phyloP scores from a whole-genome alignment of 345 rosid species.

The Ceriops tagal region DNA sequence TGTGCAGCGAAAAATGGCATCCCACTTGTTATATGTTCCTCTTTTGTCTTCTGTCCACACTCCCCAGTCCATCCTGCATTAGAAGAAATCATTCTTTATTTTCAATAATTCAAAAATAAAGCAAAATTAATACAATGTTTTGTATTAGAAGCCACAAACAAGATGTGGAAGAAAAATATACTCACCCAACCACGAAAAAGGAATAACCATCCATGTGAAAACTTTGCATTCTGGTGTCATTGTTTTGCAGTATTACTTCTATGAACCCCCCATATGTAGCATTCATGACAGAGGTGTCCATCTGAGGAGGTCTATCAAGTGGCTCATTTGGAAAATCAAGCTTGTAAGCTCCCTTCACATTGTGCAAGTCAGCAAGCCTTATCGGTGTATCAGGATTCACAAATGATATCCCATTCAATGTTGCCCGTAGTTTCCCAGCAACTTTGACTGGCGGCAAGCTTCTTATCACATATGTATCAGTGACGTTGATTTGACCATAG shows the following conservation, averaged over 20 bases:
- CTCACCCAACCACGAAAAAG: slow-evolving; percentile 87
- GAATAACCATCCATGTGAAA: slow-evolving; percentile 85
- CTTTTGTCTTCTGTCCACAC: slow-evolving; percentile 69
- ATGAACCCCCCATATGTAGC: slow-evolving; percentile 88
- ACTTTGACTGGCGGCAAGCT: slow-evolving; percentile 65
- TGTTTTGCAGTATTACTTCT: slow-evolving; percentile 81
- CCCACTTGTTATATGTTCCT: slow-evolving; percentile 70
- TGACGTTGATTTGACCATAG: slow-evolving; percentile 81
- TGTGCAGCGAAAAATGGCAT: slow-evolving; percentile 59
- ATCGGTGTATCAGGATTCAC: slow-evolving; percentile 62
- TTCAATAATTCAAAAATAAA: background rate
- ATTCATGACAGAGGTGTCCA: slow-evolving; percentile 70
- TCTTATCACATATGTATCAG: slow-evolving; percentile 58
- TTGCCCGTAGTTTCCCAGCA: slow-evolving; percentile 55
- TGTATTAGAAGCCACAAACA: background rate
- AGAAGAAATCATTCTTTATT: background rate
- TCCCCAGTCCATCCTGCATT: slow-evolving; percentile 87
- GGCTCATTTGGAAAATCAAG: slow-evolving; percentile 81
- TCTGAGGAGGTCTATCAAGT: slow-evolving; percentile 45
- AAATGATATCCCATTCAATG: slow-evolving; percentile 86
- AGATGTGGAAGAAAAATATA: background rate
- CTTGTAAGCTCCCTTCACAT: slow-evolving; percentile 78
- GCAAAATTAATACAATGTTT: background rate
- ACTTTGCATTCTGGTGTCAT: slow-evolving; percentile 84
- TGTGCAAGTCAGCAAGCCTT: slow-evolving; percentile 65